These are phyloP conservation scores for Suillus subalutaceus DNA, from an alignment of 768 basidiomycete genomes.

Conservation along the genomic window DNA sequence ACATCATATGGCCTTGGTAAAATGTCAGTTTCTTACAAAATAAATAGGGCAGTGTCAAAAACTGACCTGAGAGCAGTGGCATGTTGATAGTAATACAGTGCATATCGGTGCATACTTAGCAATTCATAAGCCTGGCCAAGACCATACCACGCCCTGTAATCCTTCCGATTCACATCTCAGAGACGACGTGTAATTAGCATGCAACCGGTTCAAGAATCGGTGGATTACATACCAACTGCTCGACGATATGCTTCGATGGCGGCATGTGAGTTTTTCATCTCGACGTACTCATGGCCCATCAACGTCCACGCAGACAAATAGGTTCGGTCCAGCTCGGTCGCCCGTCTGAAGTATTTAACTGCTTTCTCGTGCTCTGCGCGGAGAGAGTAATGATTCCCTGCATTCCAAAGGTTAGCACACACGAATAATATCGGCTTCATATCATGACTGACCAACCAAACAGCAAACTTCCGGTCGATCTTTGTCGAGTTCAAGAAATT, in stretches of 20 bases:
- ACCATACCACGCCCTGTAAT: slow-evolving; percentile 98
- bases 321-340: slow-evolving; percentile 92
- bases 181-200: not conserved
- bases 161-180: slow-evolving; percentile 92
- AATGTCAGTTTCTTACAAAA: slow-evolving; percentile 5
- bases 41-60: slow-evolving; percentile 4
- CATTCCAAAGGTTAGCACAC: not conserved
- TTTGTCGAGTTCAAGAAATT: slow-evolving; percentile 86
- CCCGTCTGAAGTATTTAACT: slow-evolving; percentile 91
- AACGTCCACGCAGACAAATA: slow-evolving; percentile 98
- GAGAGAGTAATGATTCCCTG: slow-evolving; percentile 97
- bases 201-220: not conserved
- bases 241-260: slow-evolving; percentile 97
- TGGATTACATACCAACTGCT: slow-evolving; percentile 76
- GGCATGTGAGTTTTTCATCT: slow-evolving; percentile 99
- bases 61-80: slow-evolving; percentile 86
- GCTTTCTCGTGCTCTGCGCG: slow-evolving; percentile 95
- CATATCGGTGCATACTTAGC: slow-evolving; percentile 95
- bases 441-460: slow-evolving; percentile 72
- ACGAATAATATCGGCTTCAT: no score
- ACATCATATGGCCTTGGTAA: slow-evolving; percentile 85
- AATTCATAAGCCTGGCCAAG: slow-evolving; percentile 98
- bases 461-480: slow-evolving; percentile 97
- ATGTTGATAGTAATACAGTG: slow-evolving; percentile 94
- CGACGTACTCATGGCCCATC: slow-evolving; percentile 98